These are phyloP conservation scores for Caryopteris hybrid DNA, from an alignment of 305 asterid genomes.

Conservation along the genomic window DNA sequence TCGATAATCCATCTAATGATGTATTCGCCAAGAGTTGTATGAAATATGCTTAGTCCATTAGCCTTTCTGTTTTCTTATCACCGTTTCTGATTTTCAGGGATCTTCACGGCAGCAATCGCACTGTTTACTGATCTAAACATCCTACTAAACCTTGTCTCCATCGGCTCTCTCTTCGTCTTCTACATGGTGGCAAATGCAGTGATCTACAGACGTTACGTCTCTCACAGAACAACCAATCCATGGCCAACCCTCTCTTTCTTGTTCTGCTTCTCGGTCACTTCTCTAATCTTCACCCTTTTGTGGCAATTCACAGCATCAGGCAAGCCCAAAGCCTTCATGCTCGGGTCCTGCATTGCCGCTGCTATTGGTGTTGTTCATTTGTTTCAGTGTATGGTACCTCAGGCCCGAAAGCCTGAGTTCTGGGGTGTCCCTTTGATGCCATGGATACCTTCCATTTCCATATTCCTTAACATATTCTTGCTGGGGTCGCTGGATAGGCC, in stretches of 20 bases:
- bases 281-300: slow-evolving; percentile 54
- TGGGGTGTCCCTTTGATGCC: slow-evolving; percentile 99
- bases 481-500: slow-evolving; percentile 61
- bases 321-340: slow-evolving; percentile 56
- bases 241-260: slow-evolving; percentile 79
- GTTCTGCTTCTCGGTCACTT: slow-evolving; percentile 56
- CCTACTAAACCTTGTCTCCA: slow-evolving; percentile 66
- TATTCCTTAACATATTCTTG: slow-evolving; percentile 83
- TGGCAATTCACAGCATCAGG: slow-evolving; percentile 76
- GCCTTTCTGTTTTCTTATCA: no score
- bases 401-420: slow-evolving; percentile 70
- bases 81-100: no score
- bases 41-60: no score
- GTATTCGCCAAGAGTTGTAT: no score
- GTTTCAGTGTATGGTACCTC: slow-evolving; percentile 63
- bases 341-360: slow-evolving; percentile 53
- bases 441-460: slow-evolving; percentile 83
- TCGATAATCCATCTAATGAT: no score
- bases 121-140: slow-evolving; percentile 70
- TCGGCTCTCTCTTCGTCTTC: slow-evolving; percentile 88
- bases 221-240: slow-evolving; percentile 59
- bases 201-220: slow-evolving; percentile 71
- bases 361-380: slow-evolving; percentile 52
- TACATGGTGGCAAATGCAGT: slow-evolving; percentile 96
- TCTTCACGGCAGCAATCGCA: slow-evolving; percentile 83